Base-by-base conservation (phyloP, 148 eudicot species). In the Amaranthus cruentus region DNA sequence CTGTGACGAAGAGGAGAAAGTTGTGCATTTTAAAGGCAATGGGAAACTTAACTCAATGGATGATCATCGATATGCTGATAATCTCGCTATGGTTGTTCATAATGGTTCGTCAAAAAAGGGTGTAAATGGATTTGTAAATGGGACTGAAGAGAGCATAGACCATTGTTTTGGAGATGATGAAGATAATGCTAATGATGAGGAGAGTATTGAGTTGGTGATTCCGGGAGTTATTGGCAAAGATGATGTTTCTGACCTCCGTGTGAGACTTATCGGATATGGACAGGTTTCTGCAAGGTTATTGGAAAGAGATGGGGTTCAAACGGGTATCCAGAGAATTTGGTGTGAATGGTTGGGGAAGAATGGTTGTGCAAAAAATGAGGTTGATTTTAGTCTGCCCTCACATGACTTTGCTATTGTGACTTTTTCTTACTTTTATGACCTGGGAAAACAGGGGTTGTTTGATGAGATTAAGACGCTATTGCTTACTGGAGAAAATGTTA, bases 341-440 rank as follows among this genome's bases (percentile, higher is more conserved):
- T 94, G 96, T 81, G 98, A 91, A 77, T 94, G 98, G 98, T 74
- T 91, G 68, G 97, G 90, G 51, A 83, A 74, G 47, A 73, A 61
- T 53, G 71, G 38, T 58, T 69, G 60, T 59, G 64, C 48, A 8
- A 79, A 11, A 47, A 70, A 77, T 84, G 71, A 68, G 66, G 76
- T 76, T 55, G 38, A 60, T 48, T 21, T 47, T 71, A 11, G 52
- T 66, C 43, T 81, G 43, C 82, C 81, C 13, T 82, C 77, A 15
- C 88, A 82, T 79, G 96, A 91, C 56, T 91, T 91, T 86, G 93
- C 90, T 21, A 78, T 94, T 68, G 88, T 94, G 55, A 85, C 88
- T 7, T 94, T 94, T 55, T 38, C 84, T 62, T 91, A 89, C 81
- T 78, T 80, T 73, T 89, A 80, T 51, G 85, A 85, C 73, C 80